Evolutionary conservation across 163 green algal species (phyloP).

Genomic region (Prototheca wickerhamii): DNA sequence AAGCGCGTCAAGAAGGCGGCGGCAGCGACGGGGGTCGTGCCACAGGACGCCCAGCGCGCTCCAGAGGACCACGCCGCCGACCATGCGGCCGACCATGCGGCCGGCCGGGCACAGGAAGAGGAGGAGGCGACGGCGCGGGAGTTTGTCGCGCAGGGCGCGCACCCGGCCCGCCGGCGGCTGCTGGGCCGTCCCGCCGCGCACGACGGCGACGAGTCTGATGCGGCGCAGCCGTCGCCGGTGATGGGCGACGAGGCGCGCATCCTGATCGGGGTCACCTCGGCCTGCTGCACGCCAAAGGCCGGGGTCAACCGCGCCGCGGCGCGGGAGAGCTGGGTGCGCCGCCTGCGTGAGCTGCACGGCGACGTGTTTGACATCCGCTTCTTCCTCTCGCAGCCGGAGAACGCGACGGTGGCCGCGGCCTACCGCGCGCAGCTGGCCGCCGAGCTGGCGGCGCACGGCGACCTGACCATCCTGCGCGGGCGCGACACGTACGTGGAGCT

Average conservation of each 20-base stretch:
- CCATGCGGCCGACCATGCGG: no score
- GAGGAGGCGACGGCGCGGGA: neutral
- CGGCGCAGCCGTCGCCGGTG: neutral
- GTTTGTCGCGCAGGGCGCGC: neutral
- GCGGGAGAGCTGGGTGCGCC: constrained; percentile 20
- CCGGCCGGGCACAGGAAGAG: no score
- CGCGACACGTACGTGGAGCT: constrained; percentile 37
- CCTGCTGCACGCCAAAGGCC: constrained; percentile 21
- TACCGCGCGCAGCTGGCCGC: neutral
- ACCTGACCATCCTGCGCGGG: constrained; percentile 36
- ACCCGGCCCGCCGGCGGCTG: neutral
- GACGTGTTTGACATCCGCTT: constrained; percentile 29
- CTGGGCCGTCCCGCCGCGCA: no score
- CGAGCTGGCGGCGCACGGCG: constrained; percentile 22
- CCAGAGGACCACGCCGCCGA: no score
- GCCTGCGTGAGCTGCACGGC: constrained; percentile 1
- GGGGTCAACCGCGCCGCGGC: constrained; percentile 8
- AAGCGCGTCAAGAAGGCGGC: neutral
- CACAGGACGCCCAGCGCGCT: neutral
- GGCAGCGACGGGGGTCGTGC: neutral
- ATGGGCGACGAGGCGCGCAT: constrained; percentile 9
- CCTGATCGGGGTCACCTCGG: constrained; percentile 29
- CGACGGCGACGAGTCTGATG: neutral
- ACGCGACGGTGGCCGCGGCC: neutral
- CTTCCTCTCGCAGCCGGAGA: constrained; percentile 32